These are phyloP conservation scores for Phoenix roebelenii DNA, from an alignment of 176 grass and related monocot species.

Conservation along the genomic window DNA sequence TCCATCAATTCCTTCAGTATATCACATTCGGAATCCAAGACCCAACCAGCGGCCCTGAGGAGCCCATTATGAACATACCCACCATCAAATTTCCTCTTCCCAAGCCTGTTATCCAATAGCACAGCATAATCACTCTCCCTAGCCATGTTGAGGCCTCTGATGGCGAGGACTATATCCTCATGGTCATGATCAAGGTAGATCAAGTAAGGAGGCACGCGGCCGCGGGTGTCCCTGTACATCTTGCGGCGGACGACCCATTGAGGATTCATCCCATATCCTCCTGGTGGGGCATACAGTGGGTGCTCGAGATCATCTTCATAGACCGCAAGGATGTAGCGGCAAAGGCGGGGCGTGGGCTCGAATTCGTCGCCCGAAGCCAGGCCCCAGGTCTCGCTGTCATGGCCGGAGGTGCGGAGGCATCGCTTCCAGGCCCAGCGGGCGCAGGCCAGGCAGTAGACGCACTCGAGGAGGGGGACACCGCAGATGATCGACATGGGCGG, in stretches of 20 bases:
- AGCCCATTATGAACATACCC: constrained; percentile 89
- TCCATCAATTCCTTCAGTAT: constrained; percentile 45
- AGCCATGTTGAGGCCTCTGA: constrained; percentile 66
- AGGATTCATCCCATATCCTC: constrained; percentile 27
- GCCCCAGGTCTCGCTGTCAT: constrained; percentile 77
- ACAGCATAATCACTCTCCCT: constrained; percentile 74
- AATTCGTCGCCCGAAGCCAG: constrained; percentile 54
- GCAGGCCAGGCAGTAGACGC: constrained; percentile 94
- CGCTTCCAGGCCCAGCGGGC: constrained; percentile 94
- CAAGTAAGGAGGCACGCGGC: constrained; percentile 70
- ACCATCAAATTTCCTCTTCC: constrained; percentile 66
- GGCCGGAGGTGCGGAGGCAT: constrained; percentile 63
- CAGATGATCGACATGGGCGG: constrained; percentile 57
- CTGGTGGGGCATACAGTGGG: constrained; percentile 20
- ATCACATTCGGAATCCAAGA: constrained; percentile 71
- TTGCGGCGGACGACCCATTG: constrained; percentile 39
- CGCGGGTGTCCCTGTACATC: constrained; percentile 49
- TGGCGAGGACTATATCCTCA: constrained; percentile 62
- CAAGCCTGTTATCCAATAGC: constrained; percentile 74
- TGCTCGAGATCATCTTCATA: constrained; percentile 38
- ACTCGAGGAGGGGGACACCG: constrained; percentile 78
- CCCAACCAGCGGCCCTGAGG: constrained; percentile 57
- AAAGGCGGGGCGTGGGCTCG: constrained; percentile 62
- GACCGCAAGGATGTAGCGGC: constrained; percentile 81
- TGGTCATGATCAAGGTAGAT: constrained; percentile 75